Evolutionary conservation across 2,329 filamentous ascomycete species (phyloP), one percentile per base, ranked within the genome.

Genomic region (Phyllosticta ampelicida): DNA sequence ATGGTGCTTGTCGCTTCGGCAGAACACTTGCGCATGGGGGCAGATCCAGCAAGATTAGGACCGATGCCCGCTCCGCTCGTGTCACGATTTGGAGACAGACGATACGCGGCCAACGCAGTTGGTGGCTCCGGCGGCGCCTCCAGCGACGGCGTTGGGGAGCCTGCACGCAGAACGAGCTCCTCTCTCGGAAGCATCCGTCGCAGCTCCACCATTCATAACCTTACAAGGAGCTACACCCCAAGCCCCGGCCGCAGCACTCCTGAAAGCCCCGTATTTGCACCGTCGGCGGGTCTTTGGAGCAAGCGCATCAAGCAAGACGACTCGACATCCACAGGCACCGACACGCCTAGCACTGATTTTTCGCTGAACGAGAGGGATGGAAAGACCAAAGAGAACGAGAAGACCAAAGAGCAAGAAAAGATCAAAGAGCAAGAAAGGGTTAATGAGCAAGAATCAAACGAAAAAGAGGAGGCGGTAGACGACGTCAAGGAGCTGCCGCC

Each of bases 1-100:
- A 81, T 92, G 64, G 84, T 83, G 62, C 71, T 91, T 13, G 80
- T 86, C n/a, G 86, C 86, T 28, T 89, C 83, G 57, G 86, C 84
- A 0, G 87, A 91, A 29, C 88, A 94, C 66, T 73, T 92, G 2
- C 80, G 83, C 5, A 74, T 79, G 1, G 77, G 76, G 1, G 70
- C 70, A 8, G 74, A 78, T 60, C 74, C 75, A 5, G 65, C 71
- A 10, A 68, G 65, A 50, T 63, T 65, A 56, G 62, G 44, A 56
- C 61, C 19, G 18, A 23, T 58, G 13, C 36, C 57, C 8, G 52
- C 54, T 10, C 51, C 51, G 23, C 20, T 26, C 49, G 30, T 30
- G 51, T 3, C 21, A 28, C 20, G n/a, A 53, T 19, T 69, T 18
- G 65, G 68, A 44, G 66, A 65, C 21, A 61, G 66, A 23, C 62